Conservation (phyloP, 306 rosid species). For the Argentina anserina region DNA sequence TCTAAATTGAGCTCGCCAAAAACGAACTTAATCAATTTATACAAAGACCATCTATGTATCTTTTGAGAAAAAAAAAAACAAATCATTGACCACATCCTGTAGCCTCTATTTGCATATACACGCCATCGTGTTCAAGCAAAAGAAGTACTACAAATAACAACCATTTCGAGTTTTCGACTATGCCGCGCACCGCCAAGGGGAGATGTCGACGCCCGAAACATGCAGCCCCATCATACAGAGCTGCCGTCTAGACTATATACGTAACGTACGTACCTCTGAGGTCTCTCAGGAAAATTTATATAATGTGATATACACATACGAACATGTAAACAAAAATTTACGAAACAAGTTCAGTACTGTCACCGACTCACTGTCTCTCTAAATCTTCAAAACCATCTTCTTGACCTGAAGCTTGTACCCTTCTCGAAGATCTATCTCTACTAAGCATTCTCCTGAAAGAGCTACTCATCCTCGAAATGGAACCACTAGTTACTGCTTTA, state of each 20-base stretch:
- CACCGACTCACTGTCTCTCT: constrained; percentile 51
- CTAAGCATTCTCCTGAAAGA: constrained; percentile 55
- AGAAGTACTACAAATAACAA: no score
- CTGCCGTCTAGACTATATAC: neutral
- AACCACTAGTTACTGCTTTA: constrained; percentile 21
- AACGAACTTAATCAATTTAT: no score
- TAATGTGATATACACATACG: neutral
- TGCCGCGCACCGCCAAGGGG: no score
- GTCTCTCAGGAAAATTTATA: neutral
- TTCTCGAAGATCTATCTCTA: constrained; percentile 42
- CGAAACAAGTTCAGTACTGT: constrained; percentile 3
- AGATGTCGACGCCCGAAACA: neutral
- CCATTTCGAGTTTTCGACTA: no score
- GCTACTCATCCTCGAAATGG: constrained; percentile 37
- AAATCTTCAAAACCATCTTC: constrained; percentile 36
- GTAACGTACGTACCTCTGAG: neutral
- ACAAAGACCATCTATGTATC: no score
- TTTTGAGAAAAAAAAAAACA: no score
- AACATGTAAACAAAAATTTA: neutral
- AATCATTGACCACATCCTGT: no score
- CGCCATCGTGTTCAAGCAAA: no score
- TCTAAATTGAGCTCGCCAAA: no score
- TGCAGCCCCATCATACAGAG: no score
- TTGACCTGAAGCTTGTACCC: constrained; percentile 31
- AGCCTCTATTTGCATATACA: no score